phyloP scores from a whole-genome alignment of 345 rosid genomes.

The Brassica rapa region DNA sequence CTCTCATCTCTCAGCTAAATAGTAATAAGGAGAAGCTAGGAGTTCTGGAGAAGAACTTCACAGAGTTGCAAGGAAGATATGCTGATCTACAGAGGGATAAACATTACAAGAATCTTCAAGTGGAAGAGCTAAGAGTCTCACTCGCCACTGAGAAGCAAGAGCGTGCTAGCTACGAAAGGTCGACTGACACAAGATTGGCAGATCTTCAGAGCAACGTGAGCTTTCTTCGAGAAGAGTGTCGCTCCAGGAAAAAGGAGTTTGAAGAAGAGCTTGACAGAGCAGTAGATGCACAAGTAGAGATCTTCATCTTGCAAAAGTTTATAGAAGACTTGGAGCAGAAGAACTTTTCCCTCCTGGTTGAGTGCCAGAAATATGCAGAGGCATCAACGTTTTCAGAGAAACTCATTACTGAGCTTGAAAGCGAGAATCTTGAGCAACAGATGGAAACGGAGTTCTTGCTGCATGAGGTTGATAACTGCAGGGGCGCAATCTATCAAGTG shows the following conservation, averaged over 20 bases:
- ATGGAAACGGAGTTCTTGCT: conserved; percentile 66
- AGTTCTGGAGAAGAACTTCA: conserved; percentile 64
- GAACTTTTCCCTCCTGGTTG: conserved; percentile 63
- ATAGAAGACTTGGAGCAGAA: conserved; percentile 76
- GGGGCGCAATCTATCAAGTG: conserved; percentile 61
- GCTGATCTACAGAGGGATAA: conserved; percentile 69
- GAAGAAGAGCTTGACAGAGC: conserved; percentile 92
- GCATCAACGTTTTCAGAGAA: conserved; percentile 72
- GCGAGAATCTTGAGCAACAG: conserved; percentile 81
- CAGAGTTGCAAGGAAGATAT: conserved; percentile 64
- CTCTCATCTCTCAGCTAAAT: conserved; percentile 59
- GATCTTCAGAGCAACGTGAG: conserved; percentile 69
- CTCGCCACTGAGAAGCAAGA: conserved; percentile 69
- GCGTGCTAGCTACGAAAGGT: conserved; percentile 57
- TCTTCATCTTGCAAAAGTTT: conserved; percentile 72
- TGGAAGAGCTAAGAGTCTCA: conserved; percentile 61
- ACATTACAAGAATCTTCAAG: conserved; percentile 57
- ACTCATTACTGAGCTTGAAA: conserved; percentile 68
- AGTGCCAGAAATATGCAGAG: conserved; percentile 71
- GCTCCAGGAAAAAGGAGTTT: conserved; percentile 69
- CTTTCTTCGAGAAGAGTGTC: conserved; percentile 70
- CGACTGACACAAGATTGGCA: conserved; percentile 66
- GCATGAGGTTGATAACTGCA: conserved; percentile 64
- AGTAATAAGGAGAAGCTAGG: conserved; percentile 59
- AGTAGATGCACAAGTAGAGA: conserved; percentile 78